Percentiles rank a stretch among this genome's conserved stretches.
phyloP scores from a whole-genome alignment of 306 rosid genomes.

The Cucurbita maxima region DNA sequence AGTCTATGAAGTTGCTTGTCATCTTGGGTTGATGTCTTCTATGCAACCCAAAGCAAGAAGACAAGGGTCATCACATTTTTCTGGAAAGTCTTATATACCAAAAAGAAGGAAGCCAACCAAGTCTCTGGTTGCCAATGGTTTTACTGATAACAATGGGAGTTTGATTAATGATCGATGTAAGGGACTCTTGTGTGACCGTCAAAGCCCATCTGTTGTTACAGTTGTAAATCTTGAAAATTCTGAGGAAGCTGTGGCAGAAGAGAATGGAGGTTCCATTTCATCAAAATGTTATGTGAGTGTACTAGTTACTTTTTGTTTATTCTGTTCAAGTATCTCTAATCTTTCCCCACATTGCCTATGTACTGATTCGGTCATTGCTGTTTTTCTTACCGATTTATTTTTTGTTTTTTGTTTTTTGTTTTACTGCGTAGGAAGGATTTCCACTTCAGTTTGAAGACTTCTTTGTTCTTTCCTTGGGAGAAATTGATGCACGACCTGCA shows the following conservation, averaged over 20 bases:
- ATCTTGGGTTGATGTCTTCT: constrained; percentile 62
- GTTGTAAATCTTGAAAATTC: constrained; percentile 27
- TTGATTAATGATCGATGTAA: constrained; percentile 22
- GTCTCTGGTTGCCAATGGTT: constrained; percentile 39
- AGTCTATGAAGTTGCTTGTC: constrained; percentile 82
- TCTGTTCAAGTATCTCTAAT: constrained; percentile 6
- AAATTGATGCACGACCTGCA: constrained; percentile 61
- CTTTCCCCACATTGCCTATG: background rate
- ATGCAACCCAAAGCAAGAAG: constrained; percentile 43
- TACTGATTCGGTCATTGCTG: background rate
- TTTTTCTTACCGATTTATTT: constrained; percentile 19
- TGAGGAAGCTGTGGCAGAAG: constrained; percentile 27
- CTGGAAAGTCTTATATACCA: constrained; percentile 35
- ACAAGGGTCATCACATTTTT: constrained; percentile 33
- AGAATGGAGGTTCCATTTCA: constrained; percentile 17
- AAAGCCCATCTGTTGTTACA: constrained; percentile 16
- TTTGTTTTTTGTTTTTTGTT: background rate
- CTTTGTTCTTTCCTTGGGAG: constrained; percentile 72
- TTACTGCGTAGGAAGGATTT: constrained; percentile 61
- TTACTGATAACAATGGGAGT: constrained; percentile 41
- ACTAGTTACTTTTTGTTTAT: constrained; percentile 6
- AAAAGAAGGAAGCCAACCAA: constrained; percentile 57
- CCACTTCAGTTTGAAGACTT: constrained; percentile 88
- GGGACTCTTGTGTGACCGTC: constrained; percentile 36
- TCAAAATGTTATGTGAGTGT: constrained; percentile 43